A percentile compares a stretch with the other conserved stretches of the same genome.
Evolutionary conservation across 768 basidiomycete species (phyloP).

Genomic region (Hypholoma sublateritium): DNA sequence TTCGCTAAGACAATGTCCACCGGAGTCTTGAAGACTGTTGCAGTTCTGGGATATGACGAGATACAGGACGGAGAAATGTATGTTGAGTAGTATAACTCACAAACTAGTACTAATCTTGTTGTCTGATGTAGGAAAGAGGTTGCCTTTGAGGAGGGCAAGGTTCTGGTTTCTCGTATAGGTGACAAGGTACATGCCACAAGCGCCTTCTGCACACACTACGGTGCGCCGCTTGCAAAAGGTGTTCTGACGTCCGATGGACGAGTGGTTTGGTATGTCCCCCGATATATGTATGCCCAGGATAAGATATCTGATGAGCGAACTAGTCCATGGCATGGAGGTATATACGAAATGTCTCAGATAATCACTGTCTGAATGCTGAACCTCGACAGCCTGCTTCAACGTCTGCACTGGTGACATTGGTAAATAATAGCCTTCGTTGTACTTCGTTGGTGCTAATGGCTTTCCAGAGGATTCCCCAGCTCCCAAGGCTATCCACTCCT

Average conservation of each 20-base stretch:
- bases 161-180: constrained; percentile 74
- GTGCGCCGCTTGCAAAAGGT: constrained; percentile 83
- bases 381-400: constrained; percentile 75
- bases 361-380: not conserved
- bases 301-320: not conserved
- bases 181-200: constrained; percentile 77
- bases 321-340: constrained; percentile 90
- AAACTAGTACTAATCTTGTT: not conserved
- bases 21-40: constrained; percentile 39
- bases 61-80: constrained; percentile 71
- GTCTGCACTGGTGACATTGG: constrained; percentile 82
- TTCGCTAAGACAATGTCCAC: constrained; percentile 36
- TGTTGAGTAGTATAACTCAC: not conserved
- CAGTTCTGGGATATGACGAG: constrained; percentile 57
- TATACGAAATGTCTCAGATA: constrained; percentile 9
- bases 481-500: constrained; percentile 75
- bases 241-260: constrained; percentile 76
- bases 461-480: constrained; percentile 84
- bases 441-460: constrained; percentile 9
- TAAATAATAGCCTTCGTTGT: constrained; percentile 24
- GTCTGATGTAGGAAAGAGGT: constrained; percentile 70
- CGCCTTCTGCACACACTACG: constrained; percentile 90
- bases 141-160: constrained; percentile 72
- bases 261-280: constrained; percentile 64
- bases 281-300: not conserved